Base-by-base conservation (phyloP, 2,329 filamentous ascomycete genomes). In the Fusarium buxicola region DNA sequence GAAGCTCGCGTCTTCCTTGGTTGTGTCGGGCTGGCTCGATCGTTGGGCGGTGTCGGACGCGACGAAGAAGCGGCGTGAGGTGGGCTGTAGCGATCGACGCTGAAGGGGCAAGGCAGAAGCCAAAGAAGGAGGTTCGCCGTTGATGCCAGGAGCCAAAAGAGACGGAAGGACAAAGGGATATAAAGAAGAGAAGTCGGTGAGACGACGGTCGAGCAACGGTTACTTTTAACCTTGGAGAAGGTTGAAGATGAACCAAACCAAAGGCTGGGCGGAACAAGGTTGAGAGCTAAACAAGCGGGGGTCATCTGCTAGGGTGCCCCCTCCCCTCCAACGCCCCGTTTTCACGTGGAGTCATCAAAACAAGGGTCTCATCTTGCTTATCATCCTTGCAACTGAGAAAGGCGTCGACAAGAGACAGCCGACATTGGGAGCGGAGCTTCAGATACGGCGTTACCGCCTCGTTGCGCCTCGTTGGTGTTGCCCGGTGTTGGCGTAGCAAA, bases 231-330 rank as follows among this genome's bases (percentile, higher is more conserved):
- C 38, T 46, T 32, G 31, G 39, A 24, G 31, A 44, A 24, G 52
- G 45, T 43, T 34, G 25, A 31, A 7, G 21, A n/a, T n/a, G 13
- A 32, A 18, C 13, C 16, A 30, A 44, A 31, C 40, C 34, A 12
- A 12, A 32, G 28, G 9, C 15, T 15, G 16, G 16, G 46, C 16
- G 24, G 31, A 52, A 45, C 39, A 41, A 52, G 38, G 38, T 51
- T 15, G 27, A n/a, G 8, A 35, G n/a, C 43, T 41, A 39, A 34
- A 13, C 21, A 28, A 48, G 24, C 35, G 51, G 18, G 41, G 43
- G 35, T 54, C 35, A 55, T 40, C 15, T 40, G 51, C 44, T 41
- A 36, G 13, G 34, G 43, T 38, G 11, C 18, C 24, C 24, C 49
- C 49, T 34, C 43, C 28, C 11, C 39, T 24, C 12, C 21, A 43